Base-by-base conservation (phyloP, 2,329 filamentous ascomycete species). In the Rosellinia necatrix region DNA sequence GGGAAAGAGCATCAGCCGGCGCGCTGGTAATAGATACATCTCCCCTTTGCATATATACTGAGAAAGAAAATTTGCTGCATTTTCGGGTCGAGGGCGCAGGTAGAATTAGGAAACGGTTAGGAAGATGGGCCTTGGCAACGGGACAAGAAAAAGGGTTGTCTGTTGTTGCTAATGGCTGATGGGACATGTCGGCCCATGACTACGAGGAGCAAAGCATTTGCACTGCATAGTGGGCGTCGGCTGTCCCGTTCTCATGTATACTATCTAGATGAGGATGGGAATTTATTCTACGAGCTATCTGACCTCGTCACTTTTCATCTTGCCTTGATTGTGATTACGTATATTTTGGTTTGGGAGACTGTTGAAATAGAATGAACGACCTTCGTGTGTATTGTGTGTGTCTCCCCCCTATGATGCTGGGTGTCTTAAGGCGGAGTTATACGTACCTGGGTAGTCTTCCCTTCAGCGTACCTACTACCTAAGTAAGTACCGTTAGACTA, bases 31-130 rank as follows among this genome's bases (percentile, higher is more conserved):
- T 78, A 79, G 75, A 79, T 71, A 74, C 70, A 77, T 77, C 78
- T 78, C 78, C 75, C 77, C 78, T 81, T 75, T 72, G 70, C 71
- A 76, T 73, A 72, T 63, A 70, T 49, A 57, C 43, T 46, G 35
- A 53, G 41, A 61, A 50, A 52, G 52, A 49, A 42, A 53, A 10
- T 41, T 48, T 22, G 29, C 30, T 57, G 62, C 62, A 64, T 64
- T 59, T 62, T 56, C 49, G 52, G 58, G 56, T 46, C 37, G 32
- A 44, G 41, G 9, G 52, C 41, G 30, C 24, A n/a, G 49, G 34
- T 50, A 56, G 47, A 32, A 37, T n/a, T 3, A 44, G 48, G 51
- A 37, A 53, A 53, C 13, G 47, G 24, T 21, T 4, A 27, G 52
- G 10, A 50, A 32, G 40, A 42, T 27, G 35, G 52, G 48, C 54